phyloP scores from a whole-genome alignment of 495 filamentous ascomycete species.

The Tuber microsphaerosporum region DNA sequence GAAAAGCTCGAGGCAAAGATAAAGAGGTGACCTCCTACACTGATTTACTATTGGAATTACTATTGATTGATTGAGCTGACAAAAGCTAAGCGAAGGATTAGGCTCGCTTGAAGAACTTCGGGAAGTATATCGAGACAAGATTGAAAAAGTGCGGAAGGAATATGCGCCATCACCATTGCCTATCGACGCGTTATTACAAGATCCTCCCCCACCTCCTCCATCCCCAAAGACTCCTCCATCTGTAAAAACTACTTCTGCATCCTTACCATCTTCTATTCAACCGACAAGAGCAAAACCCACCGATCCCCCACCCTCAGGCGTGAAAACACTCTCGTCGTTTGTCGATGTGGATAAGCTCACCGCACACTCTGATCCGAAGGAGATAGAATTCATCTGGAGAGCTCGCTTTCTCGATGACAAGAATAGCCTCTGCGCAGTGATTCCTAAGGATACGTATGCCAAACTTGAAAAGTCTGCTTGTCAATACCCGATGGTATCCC shows the following conservation, averaged over 20 bases:
- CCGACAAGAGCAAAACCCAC: conserved; percentile 23
- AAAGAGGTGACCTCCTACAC: conserved; percentile 51
- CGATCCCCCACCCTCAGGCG: conserved; percentile 46
- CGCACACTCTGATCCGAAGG: conserved; percentile 59
- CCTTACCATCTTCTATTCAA: not conserved
- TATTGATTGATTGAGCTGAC: conserved; percentile 4
- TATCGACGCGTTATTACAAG: conserved; percentile 23
- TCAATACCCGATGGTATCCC: conserved; percentile 56
- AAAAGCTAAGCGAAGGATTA: conserved; percentile 59
- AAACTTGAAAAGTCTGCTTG: conserved; percentile 61
- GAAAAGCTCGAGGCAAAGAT: conserved; percentile 80
- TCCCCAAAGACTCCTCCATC: conserved; percentile 33
- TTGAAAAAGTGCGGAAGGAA: conserved; percentile 49
- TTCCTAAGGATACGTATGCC: conserved; percentile 64
- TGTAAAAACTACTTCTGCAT: conserved; percentile 40
- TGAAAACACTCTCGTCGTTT: conserved; percentile 76
- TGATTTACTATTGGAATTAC: conserved; percentile 14
- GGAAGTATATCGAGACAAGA: conserved; percentile 75
- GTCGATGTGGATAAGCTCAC: conserved; percentile 72
- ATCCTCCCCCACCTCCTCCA: conserved; percentile 42
- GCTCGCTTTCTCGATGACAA: conserved; percentile 68
- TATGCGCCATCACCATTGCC: conserved; percentile 38
- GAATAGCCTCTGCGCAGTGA: conserved; percentile 69
- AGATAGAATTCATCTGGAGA: conserved; percentile 85
- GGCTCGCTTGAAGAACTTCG: conserved; percentile 67